A percentile compares a stretch with the other conserved stretches of the same genome.
These are phyloP conservation scores for Wickerhamiella spandovensis DNA, from an alignment of 805 yeast genomes.

Conservation along the genomic window DNA sequence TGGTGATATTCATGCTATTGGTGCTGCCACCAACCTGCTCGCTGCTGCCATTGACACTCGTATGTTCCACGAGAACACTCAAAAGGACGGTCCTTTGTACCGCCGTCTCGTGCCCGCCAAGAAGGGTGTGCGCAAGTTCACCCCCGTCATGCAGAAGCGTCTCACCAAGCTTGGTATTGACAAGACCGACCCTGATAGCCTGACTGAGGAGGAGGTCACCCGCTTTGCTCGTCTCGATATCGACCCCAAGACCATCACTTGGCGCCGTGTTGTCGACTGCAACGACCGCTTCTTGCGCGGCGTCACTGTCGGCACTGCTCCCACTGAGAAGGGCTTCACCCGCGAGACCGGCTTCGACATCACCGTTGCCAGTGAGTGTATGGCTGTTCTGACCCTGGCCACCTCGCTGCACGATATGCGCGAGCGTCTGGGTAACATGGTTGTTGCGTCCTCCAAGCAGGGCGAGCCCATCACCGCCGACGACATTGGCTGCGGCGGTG, in stretches of 20 bases:
- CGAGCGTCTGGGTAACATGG: constrained; percentile 75
- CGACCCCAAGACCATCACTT: constrained; percentile 79
- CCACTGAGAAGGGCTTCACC: constrained; percentile 80
- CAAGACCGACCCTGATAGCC: constrained; percentile 66
- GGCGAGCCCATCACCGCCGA: constrained; percentile 87
- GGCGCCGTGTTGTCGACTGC: constrained; percentile 88
- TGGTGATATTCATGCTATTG: constrained; percentile 94
- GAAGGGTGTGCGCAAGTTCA: constrained; percentile 66
- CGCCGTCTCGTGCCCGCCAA: constrained; percentile 76
- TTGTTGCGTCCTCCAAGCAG: constrained; percentile 62
- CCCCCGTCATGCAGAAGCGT: constrained; percentile 66
- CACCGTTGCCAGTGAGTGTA: constrained; percentile 89
- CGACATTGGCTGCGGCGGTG: constrained; percentile 93
- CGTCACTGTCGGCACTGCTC: constrained; percentile 79
- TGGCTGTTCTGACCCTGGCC: constrained; percentile 88
- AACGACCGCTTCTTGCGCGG: constrained; percentile 87
- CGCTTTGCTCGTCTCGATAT: constrained; percentile 74
- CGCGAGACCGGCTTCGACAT: constrained; percentile 90
- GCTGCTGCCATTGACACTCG: constrained; percentile 97
- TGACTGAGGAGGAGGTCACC: constrained; percentile 62
- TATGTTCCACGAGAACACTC: constrained; percentile 87
- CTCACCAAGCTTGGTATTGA: constrained; percentile 67
- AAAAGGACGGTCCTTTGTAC: constrained; percentile 68
- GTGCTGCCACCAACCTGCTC: constrained; percentile 81
- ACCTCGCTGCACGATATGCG: constrained; percentile 72